Evolutionary conservation across 2,329 filamentous ascomycete genomes (phyloP).

Genomic region (Ophiosphaerella korrae): DNA sequence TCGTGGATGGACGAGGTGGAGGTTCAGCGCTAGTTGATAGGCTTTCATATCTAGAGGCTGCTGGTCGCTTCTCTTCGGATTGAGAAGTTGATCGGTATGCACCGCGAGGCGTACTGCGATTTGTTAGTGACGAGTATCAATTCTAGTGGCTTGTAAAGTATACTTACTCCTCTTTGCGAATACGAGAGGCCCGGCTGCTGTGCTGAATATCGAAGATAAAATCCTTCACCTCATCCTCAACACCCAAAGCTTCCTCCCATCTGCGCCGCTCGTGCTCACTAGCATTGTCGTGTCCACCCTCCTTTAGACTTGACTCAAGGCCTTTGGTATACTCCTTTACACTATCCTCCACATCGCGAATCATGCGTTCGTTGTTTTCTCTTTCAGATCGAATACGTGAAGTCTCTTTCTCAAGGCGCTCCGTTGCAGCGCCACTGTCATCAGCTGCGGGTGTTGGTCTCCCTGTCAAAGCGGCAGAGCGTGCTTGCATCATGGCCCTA

Average conservation of each 20-base stretch:
- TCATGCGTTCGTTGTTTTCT: conserved; percentile 96
- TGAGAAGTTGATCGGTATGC: conserved; percentile 49
- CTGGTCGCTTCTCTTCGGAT: conserved; percentile 40
- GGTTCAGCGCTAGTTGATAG: conserved; percentile 53
- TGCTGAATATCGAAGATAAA: conserved; percentile 97
- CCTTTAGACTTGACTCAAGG: conserved; percentile 86
- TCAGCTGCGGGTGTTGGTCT: conserved; percentile 73
- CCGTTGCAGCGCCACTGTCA: conserved; percentile 78
- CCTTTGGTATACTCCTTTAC: conserved; percentile 85
- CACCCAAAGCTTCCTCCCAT: conserved; percentile 95
- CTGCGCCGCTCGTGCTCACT: conserved; percentile 89
- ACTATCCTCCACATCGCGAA: conserved; percentile 93
- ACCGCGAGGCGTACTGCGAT: conserved; percentile 33
- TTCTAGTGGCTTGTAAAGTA: neutral
- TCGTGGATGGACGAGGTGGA: conserved; percentile 61
- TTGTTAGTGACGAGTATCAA: conserved; percentile 14
- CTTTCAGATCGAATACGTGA: conserved; percentile 80
- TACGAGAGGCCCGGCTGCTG: conserved; percentile 75
- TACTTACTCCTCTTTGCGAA: conserved; percentile 66
- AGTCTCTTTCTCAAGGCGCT: conserved; percentile 87
- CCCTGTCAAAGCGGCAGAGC: conserved; percentile 88
- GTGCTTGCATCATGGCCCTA: conserved; percentile 98
- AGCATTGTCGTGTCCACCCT: conserved; percentile 73
- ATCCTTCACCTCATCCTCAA: conserved; percentile 95
- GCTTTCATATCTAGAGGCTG: conserved; percentile 56